Evolutionary conservation across 2,329 filamentous ascomycete species (phyloP), one percentile per base, ranked within the genome.

Genomic region (Endocalyx cinctus): DNA sequence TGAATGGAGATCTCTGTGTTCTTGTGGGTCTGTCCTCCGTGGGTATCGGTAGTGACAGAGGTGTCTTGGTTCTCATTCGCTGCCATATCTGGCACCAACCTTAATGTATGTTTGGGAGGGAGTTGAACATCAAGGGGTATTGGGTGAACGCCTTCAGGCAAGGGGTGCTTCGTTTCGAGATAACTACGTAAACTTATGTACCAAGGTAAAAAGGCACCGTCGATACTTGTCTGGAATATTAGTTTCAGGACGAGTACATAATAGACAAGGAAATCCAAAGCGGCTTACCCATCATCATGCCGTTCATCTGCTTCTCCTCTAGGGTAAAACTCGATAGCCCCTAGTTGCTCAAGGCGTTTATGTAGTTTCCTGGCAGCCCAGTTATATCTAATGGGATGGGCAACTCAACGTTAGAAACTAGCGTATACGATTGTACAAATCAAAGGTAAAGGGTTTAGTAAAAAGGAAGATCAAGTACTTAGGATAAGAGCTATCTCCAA

Each of bases 401-500:
- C 13, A 14, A 30, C 11, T 16, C 15, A 12, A 19, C 20, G 20
- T 42, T 33, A 41, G 35, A 36, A 34, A 42, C 38, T 34, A 10
- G 32, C 10, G 19, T 7, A 8, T 13, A 27, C 15, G 10, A 22
- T 13, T 18, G n/a, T 11, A 20, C 22, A 35, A 27, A 16, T 18
- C 10, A 10, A 13, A 14, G 14, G 5, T 4, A 26, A 17, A 25
- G 17, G 17, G 6, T 31, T 23, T 15, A 19, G 17, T 29, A 28
- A 17, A 18, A 10, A 27, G 15, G 16, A 33, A 17, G 5, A 11
- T 13, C 16, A 55, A 74, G 45, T 67, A 92, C 82, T 94, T 90
- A 35, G 84, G 74, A 69, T 98, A 98, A 2, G 89, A 94, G 52
- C 85, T 95, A 60, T 98, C 92, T 1, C 92, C 92, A 1, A 97